A percentile compares a stretch with the other conserved stretches of the same genome.
Evolutionary conservation across 371 early-diverging fungal genomes (phyloP).

Genomic region (Mucor ambiguus): DNA sequence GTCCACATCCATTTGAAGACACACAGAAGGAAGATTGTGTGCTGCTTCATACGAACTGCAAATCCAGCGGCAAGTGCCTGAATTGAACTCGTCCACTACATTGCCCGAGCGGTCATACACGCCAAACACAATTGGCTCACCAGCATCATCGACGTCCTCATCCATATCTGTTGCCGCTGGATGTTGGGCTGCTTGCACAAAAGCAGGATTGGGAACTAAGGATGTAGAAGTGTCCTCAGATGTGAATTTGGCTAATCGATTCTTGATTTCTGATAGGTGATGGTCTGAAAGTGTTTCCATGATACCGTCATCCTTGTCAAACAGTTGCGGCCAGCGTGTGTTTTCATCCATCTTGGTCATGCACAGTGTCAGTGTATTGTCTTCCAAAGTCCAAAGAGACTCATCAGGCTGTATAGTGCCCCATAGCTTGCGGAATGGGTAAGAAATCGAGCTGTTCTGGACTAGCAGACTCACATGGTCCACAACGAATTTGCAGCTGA

Average conservation of each 20-base stretch:
- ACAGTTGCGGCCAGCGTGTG: conserved; percentile 80
- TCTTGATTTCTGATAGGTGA: conserved; percentile 62
- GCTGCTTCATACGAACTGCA: conserved; percentile 40
- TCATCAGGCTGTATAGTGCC: conserved; percentile 60
- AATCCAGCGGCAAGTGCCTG: conserved; percentile 57
- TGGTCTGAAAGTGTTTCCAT: conserved; percentile 72
- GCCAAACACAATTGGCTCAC: conserved; percentile 50
- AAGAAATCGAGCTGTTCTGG: conserved; percentile 26
- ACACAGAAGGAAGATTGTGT: conserved; percentile 49
- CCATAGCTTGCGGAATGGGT: conserved; percentile 43
- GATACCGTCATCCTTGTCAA: conserved; percentile 71
- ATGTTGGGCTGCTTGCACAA: conserved; percentile 39
- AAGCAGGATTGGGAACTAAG: not conserved
- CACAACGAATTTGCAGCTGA: conserved; percentile 57
- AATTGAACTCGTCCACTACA: conserved; percentile 39
- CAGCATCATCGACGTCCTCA: conserved; percentile 72
- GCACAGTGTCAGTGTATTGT: conserved; percentile 63
- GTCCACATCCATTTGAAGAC: conserved; percentile 77
- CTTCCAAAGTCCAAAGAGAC: conserved; percentile 77
- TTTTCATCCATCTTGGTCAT: conserved; percentile 63
- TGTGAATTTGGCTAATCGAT: conserved; percentile 64
- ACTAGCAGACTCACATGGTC: conserved; percentile 56
- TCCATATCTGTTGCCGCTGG: conserved; percentile 63
- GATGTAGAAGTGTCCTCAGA: conserved; percentile 3
- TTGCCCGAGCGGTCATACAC: conserved; percentile 42